These are phyloP conservation scores for Penicillium verrucosum DNA, from an alignment of 2,329 filamentous ascomycete species.

Conservation along the genomic window DNA sequence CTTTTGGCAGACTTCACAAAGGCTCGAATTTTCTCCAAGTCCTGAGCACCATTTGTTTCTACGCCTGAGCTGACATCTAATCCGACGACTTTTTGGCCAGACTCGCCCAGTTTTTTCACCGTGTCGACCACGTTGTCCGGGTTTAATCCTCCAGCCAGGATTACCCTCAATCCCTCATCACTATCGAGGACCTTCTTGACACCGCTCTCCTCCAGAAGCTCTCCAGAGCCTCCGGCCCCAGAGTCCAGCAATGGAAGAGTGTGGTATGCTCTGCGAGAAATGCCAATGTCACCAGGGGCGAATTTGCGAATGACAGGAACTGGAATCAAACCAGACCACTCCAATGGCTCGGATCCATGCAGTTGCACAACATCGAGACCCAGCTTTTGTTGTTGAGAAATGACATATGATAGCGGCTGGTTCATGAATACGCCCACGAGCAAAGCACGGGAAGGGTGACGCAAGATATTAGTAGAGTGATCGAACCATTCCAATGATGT, in stretches of 20 bases:
- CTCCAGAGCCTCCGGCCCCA: constrained; percentile 75
- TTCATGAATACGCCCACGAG: constrained; percentile 94
- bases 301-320: constrained; percentile 90
- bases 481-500: constrained; percentile 66
- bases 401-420: constrained; percentile 77
- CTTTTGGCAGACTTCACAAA: constrained; percentile 76
- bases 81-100: constrained; percentile 65
- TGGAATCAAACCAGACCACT: constrained; percentile 86
- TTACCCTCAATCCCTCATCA: constrained; percentile 68
- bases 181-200: constrained; percentile 65
- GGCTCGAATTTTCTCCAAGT: constrained; percentile 70
- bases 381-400: constrained; percentile 72
- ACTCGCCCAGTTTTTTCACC: constrained; percentile 60
- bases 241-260: constrained; percentile 81
- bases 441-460: constrained; percentile 61
- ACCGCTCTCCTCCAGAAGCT: constrained; percentile 67
- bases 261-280: constrained; percentile 76
- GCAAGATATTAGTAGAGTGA: constrained; percentile 48
- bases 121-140: constrained; percentile 71
- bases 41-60: constrained; percentile 77
- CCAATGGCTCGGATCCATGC: constrained; percentile 85
- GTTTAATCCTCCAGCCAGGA: constrained; percentile 82
- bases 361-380: constrained; percentile 86
- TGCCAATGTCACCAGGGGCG: constrained; percentile 67
- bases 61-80: constrained; percentile 96